Base-by-base conservation (phyloP, 2,329 filamentous ascomycete species). In the Hymenoscyphus fructigenus region DNA sequence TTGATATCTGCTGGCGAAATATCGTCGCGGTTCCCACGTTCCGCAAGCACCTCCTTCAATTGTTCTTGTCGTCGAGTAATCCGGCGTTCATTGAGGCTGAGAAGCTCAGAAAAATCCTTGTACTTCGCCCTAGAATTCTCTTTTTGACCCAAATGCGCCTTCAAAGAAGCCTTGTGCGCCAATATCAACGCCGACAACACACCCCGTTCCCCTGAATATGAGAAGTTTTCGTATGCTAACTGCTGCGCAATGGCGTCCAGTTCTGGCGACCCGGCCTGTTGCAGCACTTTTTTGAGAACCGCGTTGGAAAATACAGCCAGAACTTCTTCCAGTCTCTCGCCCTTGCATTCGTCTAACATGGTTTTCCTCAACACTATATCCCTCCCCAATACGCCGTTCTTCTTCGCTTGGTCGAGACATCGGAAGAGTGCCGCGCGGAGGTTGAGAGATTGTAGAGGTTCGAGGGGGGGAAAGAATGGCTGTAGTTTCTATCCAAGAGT, bases 261-360 rank as follows among this genome's bases (percentile, higher is more conserved):
- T 47, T 77, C 75, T 44, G 78, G 77, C 23, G 76, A 75, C 50
- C 76, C 71, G 47, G 80, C 75, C 53, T 80, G 78, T 0, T 82
- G 79, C 0, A 91, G 78, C 0, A 85, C 77, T 73, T 89, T 92
- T 73, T 91, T 91, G 67, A 98, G 77, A 0, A 97, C 93, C 0
- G 88, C 85, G 15, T 91, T 91, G 1, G 94, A 97, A 72, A 99
- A 96, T 0, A 87, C 83, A 2, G 92, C 87, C 32, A 98, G 82
- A 1, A 97, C 80, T 74, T 99, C 95, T 75, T 93, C 93, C 62
- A 98, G 86, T 68, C 92, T 89, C 62, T 97, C 93, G 5, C 94
- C 94, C 70, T 91, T 93, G 79, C 95, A 99, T 72, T 99, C 94
- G 75, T 99, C 95, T 60, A 99, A 82, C 91, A 97, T 97, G 0